phyloP scores from a whole-genome alignment of 2,329 filamentous ascomycete species.

The Thermothelomyces thermophilus region DNA sequence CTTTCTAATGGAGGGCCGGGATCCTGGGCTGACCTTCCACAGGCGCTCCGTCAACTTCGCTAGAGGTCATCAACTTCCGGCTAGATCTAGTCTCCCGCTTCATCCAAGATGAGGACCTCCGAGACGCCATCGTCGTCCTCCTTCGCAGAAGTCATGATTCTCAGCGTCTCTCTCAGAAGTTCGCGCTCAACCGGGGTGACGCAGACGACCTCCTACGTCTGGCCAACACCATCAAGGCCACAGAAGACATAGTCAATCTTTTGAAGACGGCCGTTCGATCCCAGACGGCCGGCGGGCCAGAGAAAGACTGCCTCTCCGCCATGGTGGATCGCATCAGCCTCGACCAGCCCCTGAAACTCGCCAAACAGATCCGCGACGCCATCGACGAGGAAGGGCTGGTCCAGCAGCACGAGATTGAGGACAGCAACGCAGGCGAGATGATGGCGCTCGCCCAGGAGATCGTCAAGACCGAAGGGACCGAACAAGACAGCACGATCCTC shows the following conservation, averaged over 20 bases:
- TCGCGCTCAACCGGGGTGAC: conserved; percentile 85
- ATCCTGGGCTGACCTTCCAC: conserved; percentile 5
- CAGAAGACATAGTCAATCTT: conserved; percentile 55
- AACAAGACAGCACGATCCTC: conserved; percentile 47
- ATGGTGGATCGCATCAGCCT: conserved; percentile 58
- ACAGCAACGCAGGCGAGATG: conserved; percentile 63
- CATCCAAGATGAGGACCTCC: conserved; percentile 57
- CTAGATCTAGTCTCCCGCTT: conserved; percentile 78
- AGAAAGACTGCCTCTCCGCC: conserved; percentile 34
- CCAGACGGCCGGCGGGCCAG: background rate
- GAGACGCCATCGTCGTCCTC: conserved; percentile 61
- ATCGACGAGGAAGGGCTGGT: conserved; percentile 92
- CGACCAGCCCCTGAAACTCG: conserved; percentile 59
- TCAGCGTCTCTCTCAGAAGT: conserved; percentile 86
- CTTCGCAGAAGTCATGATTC: conserved; percentile 76
- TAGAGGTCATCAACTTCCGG: conserved; percentile 68
- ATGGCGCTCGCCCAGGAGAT: conserved; percentile 68
- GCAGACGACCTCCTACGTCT: conserved; percentile 83
- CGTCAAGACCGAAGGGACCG: conserved; percentile 57
- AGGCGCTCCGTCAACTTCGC: conserved; percentile 74
- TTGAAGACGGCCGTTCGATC: conserved; percentile 28
- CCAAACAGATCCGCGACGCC: conserved; percentile 62
- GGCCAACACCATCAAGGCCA: conserved; percentile 71
- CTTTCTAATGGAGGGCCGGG: conserved; percentile 1
- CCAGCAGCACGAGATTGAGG: conserved; percentile 69